Base-by-base conservation (phyloP, 495 filamentous ascomycete species). In the Margaritispora aquatica region DNA sequence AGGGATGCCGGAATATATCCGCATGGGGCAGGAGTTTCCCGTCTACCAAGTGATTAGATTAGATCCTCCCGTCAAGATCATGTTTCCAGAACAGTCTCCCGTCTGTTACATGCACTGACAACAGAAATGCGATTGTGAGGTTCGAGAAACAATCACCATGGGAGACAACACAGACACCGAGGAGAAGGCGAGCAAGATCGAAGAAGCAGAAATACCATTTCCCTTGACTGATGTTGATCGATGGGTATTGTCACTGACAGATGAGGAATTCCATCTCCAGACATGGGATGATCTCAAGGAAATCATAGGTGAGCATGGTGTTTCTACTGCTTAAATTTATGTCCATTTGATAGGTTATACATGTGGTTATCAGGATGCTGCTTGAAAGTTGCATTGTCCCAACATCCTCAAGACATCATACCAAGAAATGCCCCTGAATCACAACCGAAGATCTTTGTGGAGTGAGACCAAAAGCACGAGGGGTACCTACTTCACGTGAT, bases 251-350 rank as follows among this genome's bases (percentile, higher is more conserved):
- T 76, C 82, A n/a, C 80, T 81, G 63, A 84, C 80, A 2, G 87
- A 89, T 67, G 85, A 86, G 34, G 83, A 90, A 49, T 92, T 86
- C 60, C 69, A 80, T 27, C 72, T 73, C 9, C 86, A 89, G 64
- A 77, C 80, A 59, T 91, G 88, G 88, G 78, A 84, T 31, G 81
- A 87, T n/a, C 70, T 91, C 54, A 77, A 75, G 56, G 69, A 73
- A 41, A 84, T 89, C 50, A 84, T 91, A 66, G 76, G 88, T 90
- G 74, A 64, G 78, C 55, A 58, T 19, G 31, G 7, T 20, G 10
- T 38, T 5, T 41, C 31, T n/a, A 20, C 41, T 24, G 51, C 11
- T n/a, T n/a, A n/a, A n/a, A n/a, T n/a, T n/a, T n/a, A n/a, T n/a
- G n/a, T n/a, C n/a, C n/a, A n/a, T n/a, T n/a, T n/a, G n/a, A n/a